Evolutionary conservation across 139 green algal genomes (phyloP).

Genomic region (Mesostigma viride): DNA sequence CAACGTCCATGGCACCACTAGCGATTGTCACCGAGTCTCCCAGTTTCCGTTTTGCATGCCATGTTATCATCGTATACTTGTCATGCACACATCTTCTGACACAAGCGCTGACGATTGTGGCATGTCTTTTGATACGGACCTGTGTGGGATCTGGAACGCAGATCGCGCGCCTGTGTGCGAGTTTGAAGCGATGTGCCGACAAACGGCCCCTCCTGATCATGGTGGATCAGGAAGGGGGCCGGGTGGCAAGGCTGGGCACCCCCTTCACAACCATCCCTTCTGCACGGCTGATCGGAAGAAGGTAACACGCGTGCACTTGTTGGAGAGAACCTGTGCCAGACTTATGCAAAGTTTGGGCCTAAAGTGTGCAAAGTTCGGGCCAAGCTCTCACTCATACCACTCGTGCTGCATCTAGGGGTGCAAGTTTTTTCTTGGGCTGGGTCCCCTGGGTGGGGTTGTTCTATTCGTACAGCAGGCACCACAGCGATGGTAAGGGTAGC

Average conservation of each 20-base stretch:
- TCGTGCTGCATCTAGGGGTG: too few species aligned
- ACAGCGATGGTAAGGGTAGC: too few species aligned
- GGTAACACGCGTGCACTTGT: too few species aligned
- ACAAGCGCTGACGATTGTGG: too few species aligned
- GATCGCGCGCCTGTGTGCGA: slow-evolving; percentile 24
- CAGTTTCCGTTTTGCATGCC: not conserved
- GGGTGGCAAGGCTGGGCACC: slow-evolving; percentile 23
- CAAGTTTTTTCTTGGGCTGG: too few species aligned
- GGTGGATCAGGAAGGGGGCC: slow-evolving; percentile 35
- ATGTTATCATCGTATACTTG: not conserved
- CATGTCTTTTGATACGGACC: not conserved
- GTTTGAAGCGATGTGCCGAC: slow-evolving; percentile 28
- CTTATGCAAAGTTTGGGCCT: too few species aligned
- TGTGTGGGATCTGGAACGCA: slow-evolving; percentile 1
- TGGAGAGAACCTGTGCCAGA: too few species aligned
- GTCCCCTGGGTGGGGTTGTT: too few species aligned
- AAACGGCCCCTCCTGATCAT: slow-evolving; percentile 27
- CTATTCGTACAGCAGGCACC: too few species aligned
- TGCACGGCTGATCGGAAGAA: slow-evolving; percentile 22
- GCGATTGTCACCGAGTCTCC: not conserved
- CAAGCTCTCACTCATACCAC: too few species aligned
- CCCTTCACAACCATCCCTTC: slow-evolving; percentile 34
- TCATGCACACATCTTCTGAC: too few species aligned
- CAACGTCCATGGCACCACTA: not conserved
- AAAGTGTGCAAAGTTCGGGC: too few species aligned